phyloP scores from a whole-genome alignment of 805 yeast species.

The Candida coleopterorum region DNA sequence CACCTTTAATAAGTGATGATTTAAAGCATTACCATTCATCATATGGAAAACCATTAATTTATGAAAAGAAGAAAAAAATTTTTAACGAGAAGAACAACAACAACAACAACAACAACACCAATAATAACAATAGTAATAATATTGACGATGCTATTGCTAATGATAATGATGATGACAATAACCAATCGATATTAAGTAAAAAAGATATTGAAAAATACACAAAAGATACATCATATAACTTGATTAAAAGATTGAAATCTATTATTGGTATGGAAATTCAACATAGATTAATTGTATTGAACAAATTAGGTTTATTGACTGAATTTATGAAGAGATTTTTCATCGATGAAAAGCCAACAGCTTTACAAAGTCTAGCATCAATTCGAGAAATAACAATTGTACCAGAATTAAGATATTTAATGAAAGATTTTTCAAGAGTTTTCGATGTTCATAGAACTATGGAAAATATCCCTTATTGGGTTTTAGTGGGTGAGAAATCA shows the following conservation, averaged over 20 bases:
- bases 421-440: conserved; percentile 68
- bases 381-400: conserved; percentile 81
- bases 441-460: conserved; percentile 67
- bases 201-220: conserved; percentile 22
- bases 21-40: conserved; percentile 58
- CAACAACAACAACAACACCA: not conserved
- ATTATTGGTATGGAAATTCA: conserved; percentile 73
- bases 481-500: conserved; percentile 82
- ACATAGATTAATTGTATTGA: conserved; percentile 77
- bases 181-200: conserved; percentile 1
- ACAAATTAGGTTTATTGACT: conserved; percentile 70
- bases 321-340: conserved; percentile 68
- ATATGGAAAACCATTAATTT: conserved; percentile 24
- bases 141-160: conserved; percentile 28
- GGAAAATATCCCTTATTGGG: conserved; percentile 84
- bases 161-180: conserved; percentile 24
- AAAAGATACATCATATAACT: conserved; percentile 28
- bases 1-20: conserved; percentile 82
- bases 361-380: conserved; percentile 62
- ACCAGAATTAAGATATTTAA: conserved; percentile 71
- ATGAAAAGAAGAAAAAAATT: conserved; percentile 12
- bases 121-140: conserved; percentile 25
- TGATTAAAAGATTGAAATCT: conserved; percentile 40
- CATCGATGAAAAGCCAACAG: conserved; percentile 72
- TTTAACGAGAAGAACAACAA: conserved; percentile 9